Percentiles rank a stretch among this genome's conserved stretches.
These are phyloP conservation scores for Alternaria gaisen DNA, from an alignment of 2,329 filamentous ascomycete genomes.

Conservation along the genomic window DNA sequence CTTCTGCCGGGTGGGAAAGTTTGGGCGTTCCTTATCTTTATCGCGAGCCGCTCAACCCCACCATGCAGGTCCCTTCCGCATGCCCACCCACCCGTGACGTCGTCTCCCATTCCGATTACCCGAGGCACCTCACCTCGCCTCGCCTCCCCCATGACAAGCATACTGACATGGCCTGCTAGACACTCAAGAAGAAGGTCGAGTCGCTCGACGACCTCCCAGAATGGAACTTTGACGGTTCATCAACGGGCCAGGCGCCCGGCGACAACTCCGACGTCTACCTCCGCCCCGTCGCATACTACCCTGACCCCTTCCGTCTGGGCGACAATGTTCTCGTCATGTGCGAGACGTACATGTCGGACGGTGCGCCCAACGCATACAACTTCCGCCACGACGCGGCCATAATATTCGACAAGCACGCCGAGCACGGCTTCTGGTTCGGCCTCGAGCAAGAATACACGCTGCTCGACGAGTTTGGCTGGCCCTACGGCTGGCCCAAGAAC, in stretches of 20 bases:
- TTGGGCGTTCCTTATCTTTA: conserved; percentile 37
- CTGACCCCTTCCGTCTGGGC: conserved; percentile 87
- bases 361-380: conserved; percentile 98
- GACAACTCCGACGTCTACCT: conserved; percentile 99
- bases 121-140: too few species aligned
- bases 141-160: conserved; percentile 2
- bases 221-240: conserved; percentile 89
- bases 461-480: conserved; percentile 83
- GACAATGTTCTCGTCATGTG: conserved; percentile 94
- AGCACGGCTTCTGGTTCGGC: conserved; percentile 94
- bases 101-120: conserved; percentile 11
- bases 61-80: conserved; percentile 7
- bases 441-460: conserved; percentile 98
- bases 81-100: conserved; percentile 7
- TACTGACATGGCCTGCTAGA: conserved; percentile 58
- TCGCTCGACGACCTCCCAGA: conserved; percentile 73
- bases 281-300: conserved; percentile 85
- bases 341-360: conserved; percentile 94
- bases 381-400: conserved; percentile 90
- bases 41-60: conserved; percentile 28
- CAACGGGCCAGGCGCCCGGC: conserved; percentile 88
- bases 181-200: conserved; percentile 66
- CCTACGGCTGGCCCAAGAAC: conserved; percentile 89
- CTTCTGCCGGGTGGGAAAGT: conserved; percentile 10
- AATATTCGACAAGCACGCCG: conserved; percentile 86